phyloP scores from a whole-genome alignment of 805 yeast genomes.

The Blastobotrys parvus region DNA sequence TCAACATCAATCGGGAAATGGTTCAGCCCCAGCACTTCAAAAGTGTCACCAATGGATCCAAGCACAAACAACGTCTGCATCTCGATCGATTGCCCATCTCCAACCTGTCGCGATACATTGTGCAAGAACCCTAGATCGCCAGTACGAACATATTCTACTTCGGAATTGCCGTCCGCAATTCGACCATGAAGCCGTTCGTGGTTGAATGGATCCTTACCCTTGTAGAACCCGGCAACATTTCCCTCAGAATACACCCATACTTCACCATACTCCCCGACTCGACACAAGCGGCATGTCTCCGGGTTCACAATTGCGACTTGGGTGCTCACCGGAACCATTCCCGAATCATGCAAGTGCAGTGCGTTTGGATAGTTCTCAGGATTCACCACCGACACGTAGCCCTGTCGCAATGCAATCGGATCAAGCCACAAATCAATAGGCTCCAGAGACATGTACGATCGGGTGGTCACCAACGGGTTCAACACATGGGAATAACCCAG shows the following conservation, averaged over 20 bases:
- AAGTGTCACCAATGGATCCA: constrained; percentile 77
- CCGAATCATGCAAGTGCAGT: constrained; percentile 81
- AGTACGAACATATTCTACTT: constrained; percentile 66
- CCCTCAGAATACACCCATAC: constrained; percentile 94
- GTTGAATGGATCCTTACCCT: constrained; percentile 43
- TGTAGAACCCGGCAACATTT: constrained; percentile 53
- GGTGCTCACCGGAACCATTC: constrained; percentile 91
- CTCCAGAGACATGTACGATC: constrained; percentile 83
- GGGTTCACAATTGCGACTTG: constrained; percentile 94
- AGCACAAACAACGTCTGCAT: constrained; percentile 77
- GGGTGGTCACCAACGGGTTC: constrained; percentile 74
- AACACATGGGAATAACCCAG: constrained; percentile 69
- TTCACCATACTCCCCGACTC: constrained; percentile 90
- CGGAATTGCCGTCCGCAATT: constrained; percentile 55
- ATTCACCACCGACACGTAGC: constrained; percentile 70
- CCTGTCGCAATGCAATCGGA: constrained; percentile 82
- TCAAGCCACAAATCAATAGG: constrained; percentile 84
- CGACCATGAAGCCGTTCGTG: constrained; percentile 53
- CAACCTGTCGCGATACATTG: constrained; percentile 42
- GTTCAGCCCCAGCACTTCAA: constrained; percentile 84
- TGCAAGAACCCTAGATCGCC: constrained; percentile 94
- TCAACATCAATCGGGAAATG: constrained; percentile 87
- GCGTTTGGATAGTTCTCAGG: constrained; percentile 63
- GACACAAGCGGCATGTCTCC: constrained; percentile 71
- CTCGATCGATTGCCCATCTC: constrained; percentile 33